Percentiles rank a stretch among this genome's conserved stretches.
Conservation (phyloP, 139 green algal species). For the Asterochloris sp. region DNA sequence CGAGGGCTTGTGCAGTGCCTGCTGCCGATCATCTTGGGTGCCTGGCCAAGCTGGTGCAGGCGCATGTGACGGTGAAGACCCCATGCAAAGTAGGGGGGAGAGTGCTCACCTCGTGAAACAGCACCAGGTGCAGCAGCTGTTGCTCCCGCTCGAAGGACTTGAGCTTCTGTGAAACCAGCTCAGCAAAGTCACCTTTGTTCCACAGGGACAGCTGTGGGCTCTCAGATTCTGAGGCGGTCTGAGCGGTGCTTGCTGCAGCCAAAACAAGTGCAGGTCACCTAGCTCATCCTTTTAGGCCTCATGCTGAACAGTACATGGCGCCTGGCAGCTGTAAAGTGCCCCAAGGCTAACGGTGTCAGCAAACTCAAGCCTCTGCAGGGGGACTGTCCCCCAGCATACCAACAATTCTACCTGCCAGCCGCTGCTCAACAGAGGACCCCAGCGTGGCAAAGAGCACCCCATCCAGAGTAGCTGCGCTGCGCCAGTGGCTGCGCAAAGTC, state of each 20-base stretch:
- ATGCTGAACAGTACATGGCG: neutral
- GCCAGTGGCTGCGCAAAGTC: constrained; percentile 4
- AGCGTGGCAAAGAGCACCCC: constrained; percentile 25
- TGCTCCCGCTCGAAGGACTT: constrained; percentile 65
- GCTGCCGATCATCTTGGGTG: neutral
- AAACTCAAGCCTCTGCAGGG: too few species aligned
- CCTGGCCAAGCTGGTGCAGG: neutral
- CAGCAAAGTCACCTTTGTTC: constrained; percentile 36
- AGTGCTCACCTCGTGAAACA: constrained; percentile 24
- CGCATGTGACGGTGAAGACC: neutral
- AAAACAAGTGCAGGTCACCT: neutral
- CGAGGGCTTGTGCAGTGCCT: neutral
- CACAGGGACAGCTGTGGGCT: constrained; percentile 31
- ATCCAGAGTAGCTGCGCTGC: neutral
- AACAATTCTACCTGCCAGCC: constrained; percentile 18
- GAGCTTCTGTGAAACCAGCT: constrained; percentile 52
- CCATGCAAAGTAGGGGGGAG: neutral
- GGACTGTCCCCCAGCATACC: too few species aligned
- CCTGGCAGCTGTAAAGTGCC: too few species aligned
- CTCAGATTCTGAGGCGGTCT: neutral
- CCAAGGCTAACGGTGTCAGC: too few species aligned
- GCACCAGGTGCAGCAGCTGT: constrained; percentile 58
- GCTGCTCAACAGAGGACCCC: constrained; percentile 33
- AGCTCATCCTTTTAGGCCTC: too few species aligned
- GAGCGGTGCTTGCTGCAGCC: neutral